Conservation (phyloP, 2,329 filamentous ascomycete species). For the Xylaria sp. region DNA sequence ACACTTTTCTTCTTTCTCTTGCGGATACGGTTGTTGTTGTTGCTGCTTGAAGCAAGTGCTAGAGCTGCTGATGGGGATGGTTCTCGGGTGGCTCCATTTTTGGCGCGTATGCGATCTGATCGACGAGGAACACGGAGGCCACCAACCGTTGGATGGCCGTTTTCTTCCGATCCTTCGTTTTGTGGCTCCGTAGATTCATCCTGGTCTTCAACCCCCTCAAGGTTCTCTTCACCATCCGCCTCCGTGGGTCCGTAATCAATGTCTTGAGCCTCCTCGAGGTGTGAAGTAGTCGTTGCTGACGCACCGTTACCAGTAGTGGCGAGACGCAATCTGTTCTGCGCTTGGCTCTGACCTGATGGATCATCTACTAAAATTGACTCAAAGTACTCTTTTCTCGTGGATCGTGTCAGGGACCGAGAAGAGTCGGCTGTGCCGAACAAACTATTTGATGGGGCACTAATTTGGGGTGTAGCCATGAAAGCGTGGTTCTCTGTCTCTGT, state of each 20-base stretch:
- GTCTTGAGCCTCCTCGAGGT: constrained; percentile 39
- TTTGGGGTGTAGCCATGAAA: constrained; percentile 29
- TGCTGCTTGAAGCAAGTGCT: background rate
- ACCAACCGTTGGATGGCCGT: constrained; percentile 20
- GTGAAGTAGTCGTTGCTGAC: constrained; percentile 25
- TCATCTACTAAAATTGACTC: constrained; percentile 22
- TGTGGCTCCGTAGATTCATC: background rate
- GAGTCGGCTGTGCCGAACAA: constrained; percentile 18
- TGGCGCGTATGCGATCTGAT: constrained; percentile 33
- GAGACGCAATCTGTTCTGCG: constrained; percentile 32
- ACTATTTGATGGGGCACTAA: background rate
- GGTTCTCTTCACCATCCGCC: constrained; percentile 7
- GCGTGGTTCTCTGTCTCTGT: background rate
- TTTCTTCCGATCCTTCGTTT: constrained; percentile 5
- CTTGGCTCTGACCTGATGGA: constrained; percentile 18
- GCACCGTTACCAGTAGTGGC: constrained; percentile 18
- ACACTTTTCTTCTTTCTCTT: constrained; percentile 23
- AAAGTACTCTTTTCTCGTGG: constrained; percentile 27
- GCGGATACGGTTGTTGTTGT: constrained; percentile 22
- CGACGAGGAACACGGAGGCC: constrained; percentile 30
- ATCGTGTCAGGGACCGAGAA: constrained; percentile 27
- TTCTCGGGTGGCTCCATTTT: constrained; percentile 19
- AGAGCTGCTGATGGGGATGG: constrained; percentile 25
- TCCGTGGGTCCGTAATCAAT: constrained; percentile 32
- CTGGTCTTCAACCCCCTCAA: constrained; percentile 8